Evolutionary conservation across 192 early-diverging fungal species (phyloP), one percentile per base, ranked within the genome.

Genomic region (Linnemannia elongata): DNA sequence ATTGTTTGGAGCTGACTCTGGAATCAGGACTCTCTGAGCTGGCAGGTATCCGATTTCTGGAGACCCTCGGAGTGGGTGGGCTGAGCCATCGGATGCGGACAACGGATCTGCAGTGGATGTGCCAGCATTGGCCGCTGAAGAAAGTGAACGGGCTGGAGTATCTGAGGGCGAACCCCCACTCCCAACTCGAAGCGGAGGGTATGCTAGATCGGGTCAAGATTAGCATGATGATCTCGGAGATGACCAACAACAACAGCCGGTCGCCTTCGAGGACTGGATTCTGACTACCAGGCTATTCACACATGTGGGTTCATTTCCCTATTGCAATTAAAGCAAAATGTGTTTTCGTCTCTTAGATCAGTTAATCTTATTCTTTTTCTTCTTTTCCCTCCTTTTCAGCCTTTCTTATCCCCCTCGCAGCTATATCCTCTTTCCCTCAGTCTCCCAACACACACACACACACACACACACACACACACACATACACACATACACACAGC

Each of bases 171-270:
- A 13, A 66, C 35, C 60, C 30, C 3, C 1, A 30, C 10, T 13
- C 15, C 12, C 60, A 30, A 12, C 60, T 66, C 60, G 27, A 66
- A 4, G 10, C 30, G 30, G 60, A 66, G 60, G 12, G 15, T 33
- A 27, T 66, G 12, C 30, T 33, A 1, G 60, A 66, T 30, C n/a
- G 60, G 9, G 60, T 66, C 60, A 66, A 66, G 27, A 66, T 66
- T 15, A 66, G 27, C 60, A 66, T 66, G 60, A 66, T 66, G 60
- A 33, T 66, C n/a, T 66, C 60, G n/a, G 60, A 33, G 60, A 33
- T 66, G 60, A 66, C 60, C 12, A 33, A 15, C 27, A 66, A 66
- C 0, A 66, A 66, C 27, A 66, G 12, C 27, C 60, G 60, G 27
- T 30, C 30, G 8, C 30, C 27, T 15, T 66, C 60, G 49, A 52